Conservation (phyloP, 1,139 yeast species). For the Hansenula sp. region DNA sequence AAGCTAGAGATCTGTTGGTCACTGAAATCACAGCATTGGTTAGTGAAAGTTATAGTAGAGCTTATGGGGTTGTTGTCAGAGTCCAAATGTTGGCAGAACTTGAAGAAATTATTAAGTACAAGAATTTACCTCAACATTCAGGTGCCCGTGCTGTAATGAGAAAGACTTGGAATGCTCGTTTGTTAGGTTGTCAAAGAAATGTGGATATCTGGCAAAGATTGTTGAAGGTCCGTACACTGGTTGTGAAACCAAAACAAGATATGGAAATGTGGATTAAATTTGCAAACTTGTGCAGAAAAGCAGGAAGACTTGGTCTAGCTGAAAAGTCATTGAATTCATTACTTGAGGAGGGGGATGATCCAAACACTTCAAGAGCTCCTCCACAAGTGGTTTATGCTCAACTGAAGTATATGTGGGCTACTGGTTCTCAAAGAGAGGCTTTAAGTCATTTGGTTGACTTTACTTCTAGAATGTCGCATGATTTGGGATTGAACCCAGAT, state of each 20-base stretch:
- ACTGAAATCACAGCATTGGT: constrained; percentile 94
- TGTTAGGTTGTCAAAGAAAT: constrained; percentile 91
- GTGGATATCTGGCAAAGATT: constrained; percentile 98
- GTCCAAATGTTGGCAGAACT: constrained; percentile 96
- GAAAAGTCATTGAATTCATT: constrained; percentile 84
- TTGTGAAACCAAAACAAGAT: constrained; percentile 92
- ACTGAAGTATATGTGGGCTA: constrained; percentile 94
- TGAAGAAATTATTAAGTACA: constrained; percentile 90
- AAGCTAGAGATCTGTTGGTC: constrained; percentile 84
- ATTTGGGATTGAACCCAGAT: constrained; percentile 73
- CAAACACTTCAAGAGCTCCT: constrained; percentile 75
- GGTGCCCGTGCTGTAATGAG: constrained; percentile 76
- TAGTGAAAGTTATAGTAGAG: constrained; percentile 94
- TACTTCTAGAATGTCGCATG: constrained; percentile 86
- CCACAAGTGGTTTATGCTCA: constrained; percentile 98
- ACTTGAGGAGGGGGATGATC: constrained; percentile 49
- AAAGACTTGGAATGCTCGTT: constrained; percentile 89
- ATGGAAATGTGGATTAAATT: constrained; percentile 98
- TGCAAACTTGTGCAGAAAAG: constrained; percentile 92
- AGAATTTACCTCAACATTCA: constrained; percentile 76
- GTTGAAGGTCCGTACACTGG: constrained; percentile 89
- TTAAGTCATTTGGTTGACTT: constrained; percentile 81
- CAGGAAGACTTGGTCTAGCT: constrained; percentile 88
- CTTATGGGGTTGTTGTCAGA: constrained; percentile 93
- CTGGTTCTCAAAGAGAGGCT: constrained; percentile 86